Conservation (phyloP, 2,329 filamentous ascomycete species). For the Fusarium albidum region DNA sequence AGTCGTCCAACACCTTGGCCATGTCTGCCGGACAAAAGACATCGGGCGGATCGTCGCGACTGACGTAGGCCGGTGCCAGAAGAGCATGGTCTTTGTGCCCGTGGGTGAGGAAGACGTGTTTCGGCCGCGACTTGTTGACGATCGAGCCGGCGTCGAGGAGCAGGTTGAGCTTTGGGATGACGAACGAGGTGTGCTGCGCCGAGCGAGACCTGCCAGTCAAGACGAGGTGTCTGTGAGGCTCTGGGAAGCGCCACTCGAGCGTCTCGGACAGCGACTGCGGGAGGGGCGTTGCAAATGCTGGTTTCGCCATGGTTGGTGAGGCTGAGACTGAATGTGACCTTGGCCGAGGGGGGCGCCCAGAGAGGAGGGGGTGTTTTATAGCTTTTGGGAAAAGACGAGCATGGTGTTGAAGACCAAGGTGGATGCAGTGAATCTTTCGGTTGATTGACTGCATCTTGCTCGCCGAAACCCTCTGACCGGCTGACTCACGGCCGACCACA, state of each 20-base stretch:
- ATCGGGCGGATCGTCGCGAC: constrained; percentile 54
- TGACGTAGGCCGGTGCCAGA: constrained; percentile 53
- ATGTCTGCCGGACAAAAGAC: constrained; percentile 55
- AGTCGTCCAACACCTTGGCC: constrained; percentile 49
- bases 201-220: constrained; percentile 58
- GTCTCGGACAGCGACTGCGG: constrained; percentile 55
- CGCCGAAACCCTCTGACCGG: too few species aligned
- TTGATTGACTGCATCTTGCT: too few species aligned
- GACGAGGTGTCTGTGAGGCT: constrained; percentile 50
- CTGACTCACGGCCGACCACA: too few species aligned
- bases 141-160: constrained; percentile 58
- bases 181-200: constrained; percentile 61
- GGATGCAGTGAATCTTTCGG: too few species aligned
- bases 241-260: constrained; percentile 56
- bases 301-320: constrained; percentile 9
- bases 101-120: constrained; percentile 60
- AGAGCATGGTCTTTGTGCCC: constrained; percentile 58
- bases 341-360: too few species aligned
- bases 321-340: too few species aligned
- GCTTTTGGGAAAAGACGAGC: too few species aligned
- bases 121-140: constrained; percentile 55
- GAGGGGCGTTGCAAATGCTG: constrained; percentile 53
- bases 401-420: too few species aligned
- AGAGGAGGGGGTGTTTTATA: too few species aligned
- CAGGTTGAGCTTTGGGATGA: constrained; percentile 58